Conservation (phyloP, 2,329 filamentous ascomycete species). For the Monosporascus cannonballus region DNA sequence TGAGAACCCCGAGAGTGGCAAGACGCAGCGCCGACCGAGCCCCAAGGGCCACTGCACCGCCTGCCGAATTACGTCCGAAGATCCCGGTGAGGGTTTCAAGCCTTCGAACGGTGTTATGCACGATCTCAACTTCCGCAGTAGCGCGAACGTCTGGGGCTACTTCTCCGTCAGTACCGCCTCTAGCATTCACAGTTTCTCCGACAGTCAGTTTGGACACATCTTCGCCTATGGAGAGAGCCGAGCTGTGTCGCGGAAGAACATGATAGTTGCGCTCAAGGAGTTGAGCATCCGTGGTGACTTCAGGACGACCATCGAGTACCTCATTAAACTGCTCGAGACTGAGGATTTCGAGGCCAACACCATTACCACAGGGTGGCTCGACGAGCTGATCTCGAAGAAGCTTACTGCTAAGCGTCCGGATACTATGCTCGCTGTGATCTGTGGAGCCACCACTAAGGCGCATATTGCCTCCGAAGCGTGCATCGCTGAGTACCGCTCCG, state of each 20-base stretch:
- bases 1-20: conserved; percentile 73
- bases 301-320: conserved; percentile 95
- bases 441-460: conserved; percentile 90
- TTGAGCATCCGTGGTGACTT: conserved; percentile 99
- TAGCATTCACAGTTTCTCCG: conserved; percentile 98
- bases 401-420: conserved; percentile 94
- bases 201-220: conserved; percentile 98
- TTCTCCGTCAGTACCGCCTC: conserved; percentile 96
- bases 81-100: conserved; percentile 99
- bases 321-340: conserved; percentile 97
- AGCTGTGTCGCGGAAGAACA: conserved; percentile 93
- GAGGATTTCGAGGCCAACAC: conserved; percentile 98
- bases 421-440: conserved; percentile 87
- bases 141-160: conserved; percentile 99
- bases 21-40: conserved; percentile 81
- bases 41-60: conserved; percentile 97
- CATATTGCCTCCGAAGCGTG: conserved; percentile 90
- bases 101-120: conserved; percentile 98
- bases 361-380: conserved; percentile 97
- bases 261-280: conserved; percentile 98
- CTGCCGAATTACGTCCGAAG: conserved; percentile 98
- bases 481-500: conserved; percentile 77
- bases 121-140: conserved; percentile 97
- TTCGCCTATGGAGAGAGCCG: conserved; percentile 98
- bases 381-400: conserved; percentile 97